Base-by-base conservation (phyloP, 352 stramenopile genomes). In the Globisporangium heterothallicum region DNA sequence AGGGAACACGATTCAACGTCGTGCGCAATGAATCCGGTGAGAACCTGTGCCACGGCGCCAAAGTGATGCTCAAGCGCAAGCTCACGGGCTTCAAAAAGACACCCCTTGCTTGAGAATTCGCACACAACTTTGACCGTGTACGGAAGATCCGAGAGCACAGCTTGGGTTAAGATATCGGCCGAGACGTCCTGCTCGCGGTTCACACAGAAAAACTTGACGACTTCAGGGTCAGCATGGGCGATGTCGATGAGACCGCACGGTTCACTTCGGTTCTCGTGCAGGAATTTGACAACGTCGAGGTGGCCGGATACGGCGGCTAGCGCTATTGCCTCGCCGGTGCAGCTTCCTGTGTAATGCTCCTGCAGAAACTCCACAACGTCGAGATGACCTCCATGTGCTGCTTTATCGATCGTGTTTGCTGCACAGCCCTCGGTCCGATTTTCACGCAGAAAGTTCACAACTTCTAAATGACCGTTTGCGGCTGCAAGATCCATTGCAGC, bases 281-380 rank as follows among this genome's bases (percentile, higher is more conserved):
- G 42, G 18, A 47, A 47, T 4, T 16, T 8, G 21, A 29, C 42
- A 16, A 47, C 24, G 10, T 47, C 42, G 9, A 27, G 6, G 21
- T 14, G 24, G 10, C 42, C 21, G 5, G 13, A 16, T 8, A 6
- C n/a, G 19, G 21, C 21, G 0, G 42, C 42, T 21, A 3, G 9
- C 10, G 24, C 42, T 25, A 47, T 47, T 6, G 42, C 42, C 13
- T 22, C 42, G 22, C 29, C 10, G 6, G 26, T 26, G n/a, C 43
- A 40, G 19, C 12, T 16, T 19, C 40, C 49, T 1, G 16, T 6
- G 18, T 35, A 35, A 4, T 56, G n/a, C 4, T 56, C 35, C 12
- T 56, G 38, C 19, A 56, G 49, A 26, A 49, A 56, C n/a, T 56
- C 7, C 3, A 49, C 42, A 7, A 49, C 24, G 25, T 21, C 7